These are phyloP conservation scores for Aspergillus sergii DNA, from an alignment of 2,329 filamentous ascomycete species.

Conservation along the genomic window DNA sequence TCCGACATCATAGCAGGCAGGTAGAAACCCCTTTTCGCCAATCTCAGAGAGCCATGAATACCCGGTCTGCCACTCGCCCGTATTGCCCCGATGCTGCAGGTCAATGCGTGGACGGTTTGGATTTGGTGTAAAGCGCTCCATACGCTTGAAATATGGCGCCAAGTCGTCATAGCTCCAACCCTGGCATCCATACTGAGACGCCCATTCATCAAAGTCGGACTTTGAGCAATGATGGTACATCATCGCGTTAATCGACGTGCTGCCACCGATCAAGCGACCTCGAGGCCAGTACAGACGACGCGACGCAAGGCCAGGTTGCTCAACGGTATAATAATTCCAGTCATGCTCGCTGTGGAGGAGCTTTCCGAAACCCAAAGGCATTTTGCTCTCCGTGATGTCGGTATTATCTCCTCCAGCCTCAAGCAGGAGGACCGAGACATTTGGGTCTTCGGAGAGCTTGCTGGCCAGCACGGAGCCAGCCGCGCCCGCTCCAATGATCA, in stretches of 20 bases:
- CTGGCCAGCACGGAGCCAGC: conserved; percentile 23
- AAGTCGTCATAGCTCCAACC: conserved; percentile 49
- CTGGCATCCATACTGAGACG: conserved; percentile 13
- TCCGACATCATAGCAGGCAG: conserved; percentile 14
- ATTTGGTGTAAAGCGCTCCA: conserved; percentile 22
- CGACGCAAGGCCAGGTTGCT: conserved; percentile 16
- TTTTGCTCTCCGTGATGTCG: conserved; percentile 16
- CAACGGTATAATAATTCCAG: conserved; percentile 23
- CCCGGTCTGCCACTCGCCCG: conserved; percentile 15
- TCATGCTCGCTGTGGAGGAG: conserved; percentile 21
- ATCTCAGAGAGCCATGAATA: conserved; percentile 22
- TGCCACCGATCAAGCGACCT: conserved; percentile 21
- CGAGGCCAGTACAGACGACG: conserved; percentile 23
- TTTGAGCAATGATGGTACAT: conserved; percentile 24
- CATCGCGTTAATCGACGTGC: conserved; percentile 21
- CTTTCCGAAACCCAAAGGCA: conserved; percentile 18
- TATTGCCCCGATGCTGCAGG: conserved; percentile 9
- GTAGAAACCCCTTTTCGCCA: conserved; percentile 19
- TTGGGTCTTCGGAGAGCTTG: conserved; percentile 23
- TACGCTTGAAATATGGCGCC: conserved; percentile 48
- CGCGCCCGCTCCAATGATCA: conserved; percentile 23
- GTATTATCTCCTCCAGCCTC: conserved; percentile 23
- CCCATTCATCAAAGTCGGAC: conserved; percentile 23
- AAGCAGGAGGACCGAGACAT: conserved; percentile 20
- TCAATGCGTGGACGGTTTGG: conserved; percentile 17